Percentiles rank a stretch among this genome's conserved stretches.
These are phyloP conservation scores for Taxawa tesnikishii DNA, from an alignment of 2,329 filamentous ascomycete genomes.

Conservation along the genomic window DNA sequence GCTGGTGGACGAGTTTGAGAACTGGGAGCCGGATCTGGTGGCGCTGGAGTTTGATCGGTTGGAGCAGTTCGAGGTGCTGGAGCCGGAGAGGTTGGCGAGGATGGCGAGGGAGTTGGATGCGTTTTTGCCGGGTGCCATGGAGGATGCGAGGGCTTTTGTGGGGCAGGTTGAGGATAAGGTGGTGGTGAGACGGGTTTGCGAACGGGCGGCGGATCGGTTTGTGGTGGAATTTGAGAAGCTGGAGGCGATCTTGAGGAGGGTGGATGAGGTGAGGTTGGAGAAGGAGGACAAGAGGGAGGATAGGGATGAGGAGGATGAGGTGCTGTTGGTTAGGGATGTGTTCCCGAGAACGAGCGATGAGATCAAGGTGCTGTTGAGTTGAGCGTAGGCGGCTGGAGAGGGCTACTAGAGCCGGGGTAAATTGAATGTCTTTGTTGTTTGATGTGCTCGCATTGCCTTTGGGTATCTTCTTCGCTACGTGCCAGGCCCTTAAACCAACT, in stretches of 20 bases:
- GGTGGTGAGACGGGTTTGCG: constrained; percentile 63
- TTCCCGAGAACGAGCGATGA: constrained; percentile 54
- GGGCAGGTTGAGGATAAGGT: constrained; percentile 59
- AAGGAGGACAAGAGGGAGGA: constrained; percentile 22
- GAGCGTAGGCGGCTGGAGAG: too few relatives aligned
- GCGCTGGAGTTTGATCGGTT: constrained; percentile 49
- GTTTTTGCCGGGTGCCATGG: constrained; percentile 83
- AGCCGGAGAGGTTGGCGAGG: constrained; percentile 46
- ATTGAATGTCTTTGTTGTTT: too few relatives aligned
- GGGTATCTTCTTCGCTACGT: too few relatives aligned
- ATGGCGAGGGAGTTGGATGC: constrained; percentile 72
- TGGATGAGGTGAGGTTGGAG: constrained; percentile 38
- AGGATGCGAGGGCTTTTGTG: constrained; percentile 79
- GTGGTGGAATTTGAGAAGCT: constrained; percentile 70
- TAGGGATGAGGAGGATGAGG: constrained; percentile 25
- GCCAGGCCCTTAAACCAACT: too few relatives aligned
- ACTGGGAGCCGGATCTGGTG: constrained; percentile 10
- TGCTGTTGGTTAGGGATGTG: constrained; percentile 36
- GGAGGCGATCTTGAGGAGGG: constrained; percentile 47
- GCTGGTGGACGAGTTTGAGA: constrained; percentile 36
- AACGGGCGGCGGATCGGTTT: constrained; percentile 72
- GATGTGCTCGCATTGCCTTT: too few relatives aligned
- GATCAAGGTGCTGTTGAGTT: constrained; percentile 51
- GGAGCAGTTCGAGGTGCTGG: constrained; percentile 41
- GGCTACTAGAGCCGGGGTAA: too few relatives aligned